Base-by-base conservation (phyloP, 495 filamentous ascomycete species). In the Bryoglossum gracile region DNA sequence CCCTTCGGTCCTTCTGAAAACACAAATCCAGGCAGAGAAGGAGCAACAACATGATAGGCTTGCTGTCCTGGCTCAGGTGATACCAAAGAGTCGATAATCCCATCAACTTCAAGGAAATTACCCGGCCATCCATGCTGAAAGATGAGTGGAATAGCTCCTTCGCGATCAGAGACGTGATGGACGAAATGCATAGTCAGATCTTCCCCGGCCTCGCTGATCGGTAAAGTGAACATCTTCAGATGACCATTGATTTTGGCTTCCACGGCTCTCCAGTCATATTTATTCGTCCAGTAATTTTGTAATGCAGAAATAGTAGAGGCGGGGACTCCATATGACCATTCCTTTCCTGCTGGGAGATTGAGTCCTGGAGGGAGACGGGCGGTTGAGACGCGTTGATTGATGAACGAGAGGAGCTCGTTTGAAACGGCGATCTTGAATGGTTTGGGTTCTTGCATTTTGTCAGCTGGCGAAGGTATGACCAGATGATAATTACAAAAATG, bases 81-180 rank as follows among this genome's bases (percentile, higher is more conserved):
- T 3, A 54, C 71, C n/a, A 88, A 66, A 9, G 75, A 64, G 4
- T 79, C 74, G 4, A 88, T 67, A 22, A 87, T 64, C 52, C 83
- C 82, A n/a, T 49, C 45, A 19, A 78, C 81, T 64, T 87, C 84
- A 46, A 84, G 53, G 62, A 87, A 85, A 43, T 67, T 80, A 0
- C 84, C 83, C 1, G 83, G 83, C 81, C 80, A 80, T 28, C 79
- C 79, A 57, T 82, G 78, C 13, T 77, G 62, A 51, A 81, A 80
- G 3, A 82, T 59, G 38, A 82, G 50, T 0, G 78, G 79, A 42
- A 82, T 68, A 0, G 77, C 78, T 36, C 66, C 65, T 11, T 67
- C 50, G 18, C 61, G 65, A 4, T 61, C 54, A 50, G 71, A 76
- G 21, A 64, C 68, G 46, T 82, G 69, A 58, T 84, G 77, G 25